Percentiles rank a stretch among this genome's conserved stretches.
phyloP scores from a whole-genome alignment of 805 yeast genomes.

The Wickerhamomyces sydowiorum region DNA sequence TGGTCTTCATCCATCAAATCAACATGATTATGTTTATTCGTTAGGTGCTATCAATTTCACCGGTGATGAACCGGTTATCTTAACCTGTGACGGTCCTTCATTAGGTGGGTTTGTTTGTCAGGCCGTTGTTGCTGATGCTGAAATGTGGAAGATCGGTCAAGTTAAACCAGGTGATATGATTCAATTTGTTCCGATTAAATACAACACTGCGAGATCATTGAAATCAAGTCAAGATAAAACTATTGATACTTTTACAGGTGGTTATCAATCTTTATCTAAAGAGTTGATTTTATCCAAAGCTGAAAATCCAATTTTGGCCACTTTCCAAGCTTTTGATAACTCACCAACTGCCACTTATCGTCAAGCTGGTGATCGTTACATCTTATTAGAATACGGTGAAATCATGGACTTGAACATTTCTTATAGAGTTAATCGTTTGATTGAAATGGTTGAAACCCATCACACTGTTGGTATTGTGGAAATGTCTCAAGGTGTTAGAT shows the following conservation, averaged over 20 bases:
- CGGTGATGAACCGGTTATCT: constrained; percentile 96
- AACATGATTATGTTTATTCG: constrained; percentile 95
- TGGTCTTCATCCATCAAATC: constrained; percentile 97
- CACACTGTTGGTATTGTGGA: constrained; percentile 80
- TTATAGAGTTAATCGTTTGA: constrained; percentile 80
- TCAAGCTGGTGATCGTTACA: constrained; percentile 95
- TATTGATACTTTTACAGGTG: constrained; percentile 39
- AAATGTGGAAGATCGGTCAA: constrained; percentile 98
- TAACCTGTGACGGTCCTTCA: constrained; percentile 97
- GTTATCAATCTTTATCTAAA: constrained; percentile 24
- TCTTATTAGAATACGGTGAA: constrained; percentile 90
- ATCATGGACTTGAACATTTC: constrained; percentile 81
- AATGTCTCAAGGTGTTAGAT: constrained; percentile 96
- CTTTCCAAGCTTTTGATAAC: constrained; percentile 37
- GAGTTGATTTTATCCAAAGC: constrained; percentile 34
- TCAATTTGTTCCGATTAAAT: constrained; percentile 72
- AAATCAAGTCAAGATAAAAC: constrained; percentile 54
- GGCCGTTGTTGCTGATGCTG: constrained; percentile 93
- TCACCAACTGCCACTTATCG: constrained; percentile 79
- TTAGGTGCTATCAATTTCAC: constrained; percentile 96
- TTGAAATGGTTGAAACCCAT: constrained; percentile 60
- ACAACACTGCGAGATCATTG: constrained; percentile 60
- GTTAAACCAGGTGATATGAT: constrained; percentile 90
- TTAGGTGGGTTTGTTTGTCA: constrained; percentile 97
- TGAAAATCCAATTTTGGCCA: constrained; percentile 66